Conservation (phyloP, 2,329 filamentous ascomycete species). For the Pyricularia sp. region DNA sequence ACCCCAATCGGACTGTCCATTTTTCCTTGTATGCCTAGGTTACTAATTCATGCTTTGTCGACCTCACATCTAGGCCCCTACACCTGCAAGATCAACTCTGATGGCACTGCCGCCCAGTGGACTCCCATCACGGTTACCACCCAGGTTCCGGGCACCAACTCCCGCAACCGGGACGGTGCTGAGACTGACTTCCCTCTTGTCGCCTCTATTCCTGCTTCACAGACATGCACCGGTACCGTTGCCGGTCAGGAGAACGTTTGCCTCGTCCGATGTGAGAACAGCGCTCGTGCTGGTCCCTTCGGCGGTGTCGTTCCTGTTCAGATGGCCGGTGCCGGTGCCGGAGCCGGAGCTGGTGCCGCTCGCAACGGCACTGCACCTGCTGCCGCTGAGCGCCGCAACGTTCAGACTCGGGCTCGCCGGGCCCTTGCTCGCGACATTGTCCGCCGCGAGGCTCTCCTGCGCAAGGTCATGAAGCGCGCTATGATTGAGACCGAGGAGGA, state of each 20-base stretch:
- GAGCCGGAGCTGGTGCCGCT: neutral
- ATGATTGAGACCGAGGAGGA: neutral
- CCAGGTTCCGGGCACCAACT: constrained; percentile 37
- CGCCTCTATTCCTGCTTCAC: constrained; percentile 39
- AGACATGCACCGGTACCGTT: constrained; percentile 45
- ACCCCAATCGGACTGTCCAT: too few relatives aligned
- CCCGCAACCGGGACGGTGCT: constrained; percentile 30
- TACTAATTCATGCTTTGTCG: too few relatives aligned
- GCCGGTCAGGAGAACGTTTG: constrained; percentile 47
- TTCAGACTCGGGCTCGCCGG: neutral
- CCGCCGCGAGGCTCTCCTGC: constrained; percentile 3
- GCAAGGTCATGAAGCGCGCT: constrained; percentile 1
- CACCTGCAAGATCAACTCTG: constrained; percentile 49
- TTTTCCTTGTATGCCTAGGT: too few relatives aligned
- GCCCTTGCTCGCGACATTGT: constrained; percentile 1
- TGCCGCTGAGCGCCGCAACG: neutral
- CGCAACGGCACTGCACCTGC: neutral
- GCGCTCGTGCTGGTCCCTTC: constrained; percentile 46
- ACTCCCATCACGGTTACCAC: constrained; percentile 38
- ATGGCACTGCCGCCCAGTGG: constrained; percentile 42
- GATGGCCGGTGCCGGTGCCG: constrained; percentile 3
- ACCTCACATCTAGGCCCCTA: constrained; percentile 31
- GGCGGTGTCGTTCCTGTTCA: constrained; percentile 29
- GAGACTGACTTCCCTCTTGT: constrained; percentile 35
- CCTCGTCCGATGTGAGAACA: constrained; percentile 50